Conservation (phyloP, 345 rosid species). For the Murraya paniculata region DNA sequence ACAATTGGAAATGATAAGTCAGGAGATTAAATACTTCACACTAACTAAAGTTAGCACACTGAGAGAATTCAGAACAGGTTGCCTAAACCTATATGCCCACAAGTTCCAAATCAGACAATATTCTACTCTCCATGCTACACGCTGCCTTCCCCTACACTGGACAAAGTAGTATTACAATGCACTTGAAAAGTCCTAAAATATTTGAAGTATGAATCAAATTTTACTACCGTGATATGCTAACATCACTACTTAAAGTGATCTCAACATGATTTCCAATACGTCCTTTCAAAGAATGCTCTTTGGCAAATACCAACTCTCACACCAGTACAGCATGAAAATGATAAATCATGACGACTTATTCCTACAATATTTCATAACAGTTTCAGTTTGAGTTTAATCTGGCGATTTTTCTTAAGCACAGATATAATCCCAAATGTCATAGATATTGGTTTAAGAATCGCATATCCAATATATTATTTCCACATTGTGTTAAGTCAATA, state of each 20-base stretch:
- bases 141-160: background rate
- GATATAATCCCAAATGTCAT: background rate
- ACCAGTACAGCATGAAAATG: background rate
- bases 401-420: background rate
- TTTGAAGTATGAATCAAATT: background rate
- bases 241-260: background rate
- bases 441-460: background rate
- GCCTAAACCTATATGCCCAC: background rate
- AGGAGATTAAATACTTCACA: background rate
- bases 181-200: background rate
- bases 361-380: background rate
- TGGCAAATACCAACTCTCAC: background rate
- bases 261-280: background rate
- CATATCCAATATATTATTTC: background rate
- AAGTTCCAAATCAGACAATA: background rate
- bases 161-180: background rate
- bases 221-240: background rate
- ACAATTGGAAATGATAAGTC: slow-evolving; percentile 1
- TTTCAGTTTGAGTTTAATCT: background rate
- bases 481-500: background rate
- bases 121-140: background rate
- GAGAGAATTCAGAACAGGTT: background rate
- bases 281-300: background rate
- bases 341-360: background rate
- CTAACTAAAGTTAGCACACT: background rate